Base-by-base conservation (phyloP, 352 stramenopile genomes). In the Globisporangium yorkense region DNA sequence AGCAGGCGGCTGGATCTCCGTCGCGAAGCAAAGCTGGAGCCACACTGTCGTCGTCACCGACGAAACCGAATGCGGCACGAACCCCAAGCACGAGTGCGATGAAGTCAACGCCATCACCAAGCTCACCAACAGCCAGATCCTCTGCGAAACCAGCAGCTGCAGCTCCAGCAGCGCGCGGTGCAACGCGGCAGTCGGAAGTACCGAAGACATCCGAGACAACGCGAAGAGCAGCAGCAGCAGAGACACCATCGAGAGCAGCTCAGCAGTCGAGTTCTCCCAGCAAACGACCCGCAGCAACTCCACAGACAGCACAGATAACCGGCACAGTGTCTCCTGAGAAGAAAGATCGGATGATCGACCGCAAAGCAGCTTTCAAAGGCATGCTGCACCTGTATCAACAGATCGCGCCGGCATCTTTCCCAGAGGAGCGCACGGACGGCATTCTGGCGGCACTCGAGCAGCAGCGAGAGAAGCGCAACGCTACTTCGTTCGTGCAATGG, bases 401-500 rank as follows among this genome's bases (percentile, higher is more conserved):
- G 5, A 61, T 89, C 0, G 66, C 60, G 1, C 67, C 64, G 4
- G 60, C 71, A 10, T 31, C 43, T 7, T 85, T 84, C 56, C 45
- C 65, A 1, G 70, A 71, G 33, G 80, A 88, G 31, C 75, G 80
- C 0, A 61, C 84, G 51, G 59, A 75, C 10, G 51, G 59, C 18
- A 79, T 89, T 40, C 16, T 87, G 8, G 54, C 70, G 5, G 56
- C 68, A 20, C 52, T 89, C 1, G 65, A 74, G 47, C 59, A 68
- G 18, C 69, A 80, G 37, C 76, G 80, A 41, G 40, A 62, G 0
- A 55, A 58, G 15, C 51, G 51, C 35, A 66, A 68, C 56, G 54
- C 63, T 10, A 63, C 61, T 16, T 70, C 80, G 16, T 41, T 66
- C 0, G 65, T 89, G 16, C 62, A 68, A 13, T 89, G 80, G 80